Percentiles rank a stretch among this genome's conserved stretches.
Evolutionary conservation across 257 asterid genomes (phyloP).

Genomic region (Linderniella brevidens): DNA sequence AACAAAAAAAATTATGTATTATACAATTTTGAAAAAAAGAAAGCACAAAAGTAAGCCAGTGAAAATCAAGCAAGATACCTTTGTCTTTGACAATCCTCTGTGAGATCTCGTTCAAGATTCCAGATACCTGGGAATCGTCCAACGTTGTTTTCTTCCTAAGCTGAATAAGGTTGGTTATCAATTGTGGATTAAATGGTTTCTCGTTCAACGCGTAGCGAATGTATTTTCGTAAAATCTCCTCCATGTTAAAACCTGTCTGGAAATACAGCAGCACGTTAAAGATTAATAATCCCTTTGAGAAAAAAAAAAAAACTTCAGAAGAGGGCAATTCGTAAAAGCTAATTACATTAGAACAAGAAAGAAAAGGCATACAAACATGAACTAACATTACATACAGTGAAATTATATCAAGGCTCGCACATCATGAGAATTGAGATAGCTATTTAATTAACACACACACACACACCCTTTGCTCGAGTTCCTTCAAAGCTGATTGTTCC

Average conservation of each 20-base stretch:
- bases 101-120: constrained; percentile 74
- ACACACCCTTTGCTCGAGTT: constrained; percentile 60
- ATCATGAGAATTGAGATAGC: neutral
- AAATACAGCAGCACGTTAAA: constrained; percentile 13
- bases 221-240: constrained; percentile 72
- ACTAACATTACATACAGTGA: no score
- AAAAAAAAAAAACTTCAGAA: no score
- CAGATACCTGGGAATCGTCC: constrained; percentile 73
- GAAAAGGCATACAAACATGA: no score
- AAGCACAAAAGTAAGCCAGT: neutral
- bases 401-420: no score
- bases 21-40: neutral
- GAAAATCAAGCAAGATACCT: constrained; percentile 22
- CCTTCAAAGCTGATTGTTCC: constrained; percentile 36
- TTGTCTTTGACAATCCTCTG: constrained; percentile 73
- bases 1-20: neutral
- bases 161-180: constrained; percentile 63
- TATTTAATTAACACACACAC: constrained; percentile 4
- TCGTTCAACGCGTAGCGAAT: constrained; percentile 82
- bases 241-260: constrained; percentile 86
- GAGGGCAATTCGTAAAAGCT: no score
- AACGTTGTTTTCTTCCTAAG: constrained; percentile 56
- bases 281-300: no score
- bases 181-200: constrained; percentile 75
- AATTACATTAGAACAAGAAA: no score